These are phyloP conservation scores for Hypomyces perniciosus DNA, from an alignment of 2,329 filamentous ascomycete genomes.

Conservation along the genomic window DNA sequence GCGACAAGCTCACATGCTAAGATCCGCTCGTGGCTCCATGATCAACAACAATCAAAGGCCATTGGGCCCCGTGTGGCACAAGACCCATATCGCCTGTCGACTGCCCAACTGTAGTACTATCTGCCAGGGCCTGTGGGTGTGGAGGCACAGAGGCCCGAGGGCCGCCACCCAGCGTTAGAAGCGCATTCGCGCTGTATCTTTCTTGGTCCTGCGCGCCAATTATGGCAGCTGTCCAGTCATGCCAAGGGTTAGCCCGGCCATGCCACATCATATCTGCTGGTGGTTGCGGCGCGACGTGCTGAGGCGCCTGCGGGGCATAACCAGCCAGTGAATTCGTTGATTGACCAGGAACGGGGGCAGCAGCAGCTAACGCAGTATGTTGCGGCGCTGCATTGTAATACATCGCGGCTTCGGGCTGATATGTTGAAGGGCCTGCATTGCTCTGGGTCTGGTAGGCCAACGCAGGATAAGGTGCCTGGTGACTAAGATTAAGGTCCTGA, in stretches of 20 bases:
- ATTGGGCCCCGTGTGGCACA: slow-evolving; percentile 23
- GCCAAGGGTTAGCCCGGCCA: slow-evolving; percentile 41
- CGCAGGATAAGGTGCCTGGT: slow-evolving; percentile 24
- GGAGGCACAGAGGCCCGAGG: slow-evolving; percentile 11
- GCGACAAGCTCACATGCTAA: not conserved
- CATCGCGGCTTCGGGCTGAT: slow-evolving; percentile 23
- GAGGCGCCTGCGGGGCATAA: slow-evolving; percentile 35
- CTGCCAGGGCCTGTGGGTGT: slow-evolving; percentile 3
- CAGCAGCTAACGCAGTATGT: not conserved
- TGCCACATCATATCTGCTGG: slow-evolving; percentile 29
- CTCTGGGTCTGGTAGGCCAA: slow-evolving; percentile 26
- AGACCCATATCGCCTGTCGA: slow-evolving; percentile 19
- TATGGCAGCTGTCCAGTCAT: slow-evolving; percentile 49
- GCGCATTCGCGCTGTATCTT: slow-evolving; percentile 42
- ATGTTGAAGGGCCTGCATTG: slow-evolving; percentile 18
- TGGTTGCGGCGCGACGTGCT: slow-evolving; percentile 25
- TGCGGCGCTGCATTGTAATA: slow-evolving; percentile 24
- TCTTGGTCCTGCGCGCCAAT: slow-evolving; percentile 45
- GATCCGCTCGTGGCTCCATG: slow-evolving; percentile 6
- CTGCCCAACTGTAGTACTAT: not conserved
- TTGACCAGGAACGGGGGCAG: slow-evolving; percentile 16
- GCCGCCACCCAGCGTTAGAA: slow-evolving; percentile 40
- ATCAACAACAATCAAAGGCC: slow-evolving; percentile 29
- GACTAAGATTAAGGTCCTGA: slow-evolving; percentile 20
- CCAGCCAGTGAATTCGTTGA: slow-evolving; percentile 33